Conservation (phyloP, 768 basidiomycete species). For the Leccinum aurantiacum region DNA sequence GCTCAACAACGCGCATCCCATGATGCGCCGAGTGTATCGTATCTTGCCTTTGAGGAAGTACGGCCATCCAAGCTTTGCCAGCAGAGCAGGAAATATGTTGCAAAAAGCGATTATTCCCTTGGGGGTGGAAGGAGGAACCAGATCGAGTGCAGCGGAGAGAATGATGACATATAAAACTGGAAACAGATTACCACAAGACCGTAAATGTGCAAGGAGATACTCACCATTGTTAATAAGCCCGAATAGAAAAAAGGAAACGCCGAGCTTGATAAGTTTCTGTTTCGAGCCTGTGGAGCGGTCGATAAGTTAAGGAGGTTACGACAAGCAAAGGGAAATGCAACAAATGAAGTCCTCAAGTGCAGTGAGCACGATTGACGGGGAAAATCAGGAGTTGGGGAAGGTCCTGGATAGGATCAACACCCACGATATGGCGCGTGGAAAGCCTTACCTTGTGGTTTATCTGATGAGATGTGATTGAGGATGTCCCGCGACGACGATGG, state of each 20-base stretch:
- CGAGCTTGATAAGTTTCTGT: slow-evolving; percentile 38
- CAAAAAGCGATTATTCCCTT: slow-evolving; percentile 95
- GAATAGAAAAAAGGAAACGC: slow-evolving; percentile 82
- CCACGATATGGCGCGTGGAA: slow-evolving; percentile 9
- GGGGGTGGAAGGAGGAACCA: slow-evolving; percentile 88
- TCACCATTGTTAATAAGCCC: slow-evolving; percentile 91
- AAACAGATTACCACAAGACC: neutral
- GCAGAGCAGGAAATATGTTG: slow-evolving; percentile 86
- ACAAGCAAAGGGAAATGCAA: slow-evolving; percentile 16
- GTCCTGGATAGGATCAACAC: slow-evolving; percentile 31
- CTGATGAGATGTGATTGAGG: slow-evolving; percentile 13
- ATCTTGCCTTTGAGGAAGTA: slow-evolving; percentile 86
- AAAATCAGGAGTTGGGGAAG: slow-evolving; percentile 11
- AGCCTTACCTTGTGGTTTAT: slow-evolving; percentile 27
- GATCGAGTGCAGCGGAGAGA: slow-evolving; percentile 91
- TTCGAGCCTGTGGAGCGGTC: slow-evolving; percentile 18
- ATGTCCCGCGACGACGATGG: slow-evolving; percentile 9
- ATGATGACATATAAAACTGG: slow-evolving; percentile 94
- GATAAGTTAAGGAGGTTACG: slow-evolving; percentile 18
- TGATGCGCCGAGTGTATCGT: slow-evolving; percentile 71
- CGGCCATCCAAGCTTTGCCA: slow-evolving; percentile 91
- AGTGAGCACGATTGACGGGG: slow-evolving; percentile 6
- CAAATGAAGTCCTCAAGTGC: slow-evolving; percentile 19
- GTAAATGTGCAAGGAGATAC: neutral
- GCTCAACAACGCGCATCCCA: slow-evolving; percentile 74